phyloP scores from a whole-genome alignment of 305 asterid species.

The Fraxinus albicans region DNA sequence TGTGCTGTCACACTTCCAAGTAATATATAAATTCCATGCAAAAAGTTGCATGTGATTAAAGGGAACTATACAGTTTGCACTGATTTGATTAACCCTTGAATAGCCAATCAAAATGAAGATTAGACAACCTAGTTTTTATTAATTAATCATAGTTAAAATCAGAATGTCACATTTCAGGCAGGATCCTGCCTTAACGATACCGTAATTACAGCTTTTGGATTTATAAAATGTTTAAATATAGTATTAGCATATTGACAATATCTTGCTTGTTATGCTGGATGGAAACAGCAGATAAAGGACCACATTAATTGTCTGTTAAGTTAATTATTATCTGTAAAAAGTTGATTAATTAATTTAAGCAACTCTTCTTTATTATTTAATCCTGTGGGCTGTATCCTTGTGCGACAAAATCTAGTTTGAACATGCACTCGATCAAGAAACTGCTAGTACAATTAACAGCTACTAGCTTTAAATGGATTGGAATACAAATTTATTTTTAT shows the following conservation, averaged over 20 bases:
- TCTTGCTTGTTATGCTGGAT: slow-evolving; percentile 33
- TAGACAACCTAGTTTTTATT: slow-evolving; percentile 29
- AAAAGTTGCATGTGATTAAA: slow-evolving; percentile 43
- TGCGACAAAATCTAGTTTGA: slow-evolving; percentile 44
- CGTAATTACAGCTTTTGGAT: slow-evolving; percentile 27
- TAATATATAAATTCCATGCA: slow-evolving; percentile 20
- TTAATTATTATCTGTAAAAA: slow-evolving; percentile 22
- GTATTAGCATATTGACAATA: slow-evolving; percentile 28
- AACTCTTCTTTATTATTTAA: slow-evolving; percentile 11
- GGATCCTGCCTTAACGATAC: slow-evolving; percentile 51
- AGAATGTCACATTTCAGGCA: slow-evolving; percentile 42
- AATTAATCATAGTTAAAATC: slow-evolving; percentile 37
- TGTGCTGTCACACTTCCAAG: slow-evolving; percentile 1
- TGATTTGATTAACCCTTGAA: slow-evolving; percentile 35
- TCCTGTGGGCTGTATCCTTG: slow-evolving; percentile 29
- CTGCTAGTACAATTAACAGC: background rate
- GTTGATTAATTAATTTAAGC: slow-evolving; percentile 22
- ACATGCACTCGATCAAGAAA: slow-evolving; percentile 27
- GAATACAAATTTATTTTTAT: background rate
- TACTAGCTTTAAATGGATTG: background rate
- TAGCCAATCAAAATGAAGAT: slow-evolving; percentile 29
- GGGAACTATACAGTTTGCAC: slow-evolving; percentile 23
- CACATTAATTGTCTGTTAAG: slow-evolving; percentile 67
- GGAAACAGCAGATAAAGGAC: slow-evolving; percentile 65
- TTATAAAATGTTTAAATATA: background rate